Base-by-base conservation (phyloP, 2,329 filamentous ascomycete species). In the Cercospora brassicicola region DNA sequence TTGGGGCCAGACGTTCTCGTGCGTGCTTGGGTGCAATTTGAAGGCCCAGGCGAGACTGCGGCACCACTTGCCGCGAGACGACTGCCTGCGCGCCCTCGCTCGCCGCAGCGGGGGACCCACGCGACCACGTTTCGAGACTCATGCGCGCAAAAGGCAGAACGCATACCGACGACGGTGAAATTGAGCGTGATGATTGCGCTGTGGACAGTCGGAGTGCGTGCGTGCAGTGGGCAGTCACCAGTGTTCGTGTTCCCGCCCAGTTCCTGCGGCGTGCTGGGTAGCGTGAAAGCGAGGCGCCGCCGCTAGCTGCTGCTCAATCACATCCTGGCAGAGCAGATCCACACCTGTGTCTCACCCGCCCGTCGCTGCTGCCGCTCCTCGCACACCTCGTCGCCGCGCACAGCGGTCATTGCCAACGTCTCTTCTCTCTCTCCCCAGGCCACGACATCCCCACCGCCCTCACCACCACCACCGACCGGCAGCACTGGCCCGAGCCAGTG, bases 391-490 rank as follows among this genome's bases (percentile, higher is more conserved):
- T 4, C 3, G 33, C 33, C 5, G 33, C 33, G 33, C 33, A 36
- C 33, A 36, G 33, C 33, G 33, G 23, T 18, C 36, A 5, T 13
- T 39, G 36, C 36, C 36, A 39, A 39, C 36, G 10, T 15, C 59
- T 28, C 33, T 18, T 45, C 59, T 61, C 39, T 48, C 23, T 26
- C 7, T 30, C 51, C 53, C 11, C 53, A 28, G 26, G 23, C 53
- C 53, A 56, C 31, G 9, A 28, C 59, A 61, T 61, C 33, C 59
- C 20, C 31, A 26, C 33, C 45, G n/a, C 26, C 48, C 45, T 28
- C 61, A 20, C 42, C 61, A 31, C 51, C 31, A 31, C 62, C 55
- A 57, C 51, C 60, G 62, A 65, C 62, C 13, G 59, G 59, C 62
- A 48, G 62, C 59, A 28, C 51, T 63, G 66, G 39, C 45, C 65